phyloP scores from a whole-genome alignment of 2,329 filamentous ascomycete species.

The Aspergillus clavatus region DNA sequence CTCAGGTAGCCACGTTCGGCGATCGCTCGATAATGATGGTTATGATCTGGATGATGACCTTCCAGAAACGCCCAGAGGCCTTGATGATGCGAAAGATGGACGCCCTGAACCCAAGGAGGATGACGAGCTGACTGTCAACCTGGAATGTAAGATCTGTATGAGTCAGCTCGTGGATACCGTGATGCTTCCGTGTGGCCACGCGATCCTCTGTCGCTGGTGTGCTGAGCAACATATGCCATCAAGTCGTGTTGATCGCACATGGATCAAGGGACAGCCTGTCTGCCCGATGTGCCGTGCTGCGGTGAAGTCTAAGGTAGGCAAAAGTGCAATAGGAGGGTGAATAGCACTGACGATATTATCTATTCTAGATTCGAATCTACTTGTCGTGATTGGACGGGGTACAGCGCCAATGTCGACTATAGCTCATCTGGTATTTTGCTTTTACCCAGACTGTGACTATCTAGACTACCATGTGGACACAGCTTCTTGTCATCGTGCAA shows the following conservation, averaged over 20 bases:
- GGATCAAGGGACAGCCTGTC: constrained; percentile 11
- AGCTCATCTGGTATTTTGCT: no score
- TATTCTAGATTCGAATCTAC: constrained; percentile 6
- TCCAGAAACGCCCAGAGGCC: constrained; percentile 23
- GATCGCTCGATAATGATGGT: constrained; percentile 2
- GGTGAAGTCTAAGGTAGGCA: constrained; percentile 25
- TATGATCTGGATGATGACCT: background rate
- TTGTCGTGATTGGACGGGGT: background rate
- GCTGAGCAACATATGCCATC: constrained; percentile 48
- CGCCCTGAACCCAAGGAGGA: constrained; percentile 47
- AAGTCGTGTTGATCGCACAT: constrained; percentile 31
- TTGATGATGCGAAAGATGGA: constrained; percentile 44
- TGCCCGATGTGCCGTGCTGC: constrained; percentile 29
- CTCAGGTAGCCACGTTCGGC: background rate
- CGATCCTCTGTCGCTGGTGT: constrained; percentile 54
- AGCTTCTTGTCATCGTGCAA: no score
- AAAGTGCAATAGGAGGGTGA: background rate
- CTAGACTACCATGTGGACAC: no score
- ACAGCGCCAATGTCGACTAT: no score
- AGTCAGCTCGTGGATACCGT: constrained; percentile 49
- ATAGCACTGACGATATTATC: background rate
- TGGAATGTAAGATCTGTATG: constrained; percentile 53
- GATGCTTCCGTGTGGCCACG: constrained; percentile 51
- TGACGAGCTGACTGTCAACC: constrained; percentile 46
- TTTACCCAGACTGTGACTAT: no score